Evolutionary conservation across 192 early-diverging fungal genomes (phyloP).

Genomic region (Backusella macrospora): DNA sequence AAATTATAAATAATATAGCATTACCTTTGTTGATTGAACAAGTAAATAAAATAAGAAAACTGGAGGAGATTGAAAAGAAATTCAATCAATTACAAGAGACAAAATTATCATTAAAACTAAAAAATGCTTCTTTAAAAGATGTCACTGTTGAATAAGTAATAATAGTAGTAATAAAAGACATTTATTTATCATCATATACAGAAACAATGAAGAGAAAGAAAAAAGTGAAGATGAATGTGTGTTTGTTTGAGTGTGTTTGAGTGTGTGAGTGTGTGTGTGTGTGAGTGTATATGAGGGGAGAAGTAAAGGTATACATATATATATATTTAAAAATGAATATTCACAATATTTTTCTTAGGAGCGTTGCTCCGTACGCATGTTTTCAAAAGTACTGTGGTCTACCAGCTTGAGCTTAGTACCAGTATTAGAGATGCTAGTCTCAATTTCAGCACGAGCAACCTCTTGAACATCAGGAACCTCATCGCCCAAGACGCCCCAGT

Average conservation of each 20-base stretch:
- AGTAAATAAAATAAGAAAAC: conserved; percentile 23
- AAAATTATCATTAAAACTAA: conserved; percentile 7
- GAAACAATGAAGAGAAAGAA: neutral
- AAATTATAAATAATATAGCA: conserved; percentile 1
- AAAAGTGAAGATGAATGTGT: no score
- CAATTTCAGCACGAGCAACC: conserved; percentile 11
- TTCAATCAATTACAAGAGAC: conserved; percentile 24
- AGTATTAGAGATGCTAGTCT: neutral
- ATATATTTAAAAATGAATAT: neutral
- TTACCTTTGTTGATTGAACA: conserved; percentile 18
- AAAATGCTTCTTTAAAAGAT: conserved; percentile 2
- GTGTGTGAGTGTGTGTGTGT: no score
- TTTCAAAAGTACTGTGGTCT: conserved; percentile 30
- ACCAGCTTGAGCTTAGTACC: conserved; percentile 26
- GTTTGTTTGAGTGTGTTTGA: neutral
- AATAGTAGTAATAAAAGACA: neutral
- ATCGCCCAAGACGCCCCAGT: conserved; percentile 32
- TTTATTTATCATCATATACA: conserved; percentile 21
- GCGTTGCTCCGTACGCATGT: conserved; percentile 13
- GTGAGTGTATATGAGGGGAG: neutral
- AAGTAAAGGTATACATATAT: no score
- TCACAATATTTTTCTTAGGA: neutral
- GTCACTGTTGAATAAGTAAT: neutral
- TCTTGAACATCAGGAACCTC: conserved; percentile 27
- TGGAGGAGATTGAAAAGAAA: conserved; percentile 23